These are phyloP conservation scores for Pyricularia pennisetigena DNA, from an alignment of 2,329 filamentous ascomycete genomes.

Conservation along the genomic window DNA sequence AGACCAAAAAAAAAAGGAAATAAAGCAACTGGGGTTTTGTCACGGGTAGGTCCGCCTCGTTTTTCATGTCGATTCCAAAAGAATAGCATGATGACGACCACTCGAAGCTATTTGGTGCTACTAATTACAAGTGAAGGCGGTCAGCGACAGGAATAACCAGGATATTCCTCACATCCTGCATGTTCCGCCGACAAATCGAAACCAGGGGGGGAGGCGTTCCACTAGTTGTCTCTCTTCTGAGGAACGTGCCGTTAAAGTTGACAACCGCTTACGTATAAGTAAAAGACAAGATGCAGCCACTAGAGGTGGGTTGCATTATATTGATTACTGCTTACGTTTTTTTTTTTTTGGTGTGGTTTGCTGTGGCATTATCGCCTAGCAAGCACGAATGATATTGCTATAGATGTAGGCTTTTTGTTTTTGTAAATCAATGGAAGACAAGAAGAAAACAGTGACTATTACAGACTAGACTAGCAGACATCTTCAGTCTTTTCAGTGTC, in stretches of 20 bases:
- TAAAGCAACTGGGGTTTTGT: background rate
- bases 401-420: background rate
- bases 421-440: background rate
- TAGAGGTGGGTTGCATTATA: background rate
- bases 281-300: background rate
- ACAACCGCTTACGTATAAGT: background rate
- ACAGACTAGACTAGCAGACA: too few relatives aligned
- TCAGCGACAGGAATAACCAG: background rate
- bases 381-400: background rate
- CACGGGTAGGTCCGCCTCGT: background rate
- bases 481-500: background rate
- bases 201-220: background rate
- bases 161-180: background rate
- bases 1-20: background rate
- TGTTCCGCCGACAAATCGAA: background rate
- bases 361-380: background rate
- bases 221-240: background rate
- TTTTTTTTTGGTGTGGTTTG: background rate
- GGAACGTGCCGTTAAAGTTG: background rate
- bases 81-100: background rate
- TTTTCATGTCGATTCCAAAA: background rate
- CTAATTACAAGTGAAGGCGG: background rate
- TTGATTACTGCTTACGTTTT: too few relatives aligned
- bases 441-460: too few relatives aligned
- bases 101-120: too few relatives aligned